phyloP scores from a whole-genome alignment of 2,329 filamentous ascomycete genomes.

The Verticillium dahliae region DNA sequence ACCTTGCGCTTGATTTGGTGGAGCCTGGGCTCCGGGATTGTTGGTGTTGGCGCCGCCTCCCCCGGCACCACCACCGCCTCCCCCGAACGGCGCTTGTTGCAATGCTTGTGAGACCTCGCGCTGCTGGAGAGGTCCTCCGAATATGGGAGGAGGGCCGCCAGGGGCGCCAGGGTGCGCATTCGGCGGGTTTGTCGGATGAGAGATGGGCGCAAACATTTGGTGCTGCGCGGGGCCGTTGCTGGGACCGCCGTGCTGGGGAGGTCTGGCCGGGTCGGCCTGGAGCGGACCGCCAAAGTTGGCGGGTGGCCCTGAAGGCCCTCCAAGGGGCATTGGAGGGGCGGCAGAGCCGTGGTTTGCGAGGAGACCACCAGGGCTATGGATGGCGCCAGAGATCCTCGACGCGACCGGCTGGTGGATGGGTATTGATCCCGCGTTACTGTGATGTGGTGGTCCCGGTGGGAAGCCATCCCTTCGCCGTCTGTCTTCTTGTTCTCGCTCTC shows the following conservation, averaged over 20 bases:
- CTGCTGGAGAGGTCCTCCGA: conserved; percentile 61
- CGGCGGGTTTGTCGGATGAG: conserved; percentile 42
- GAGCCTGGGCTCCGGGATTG: conserved; percentile 23
- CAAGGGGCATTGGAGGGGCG: conserved; percentile 44
- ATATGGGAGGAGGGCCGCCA: conserved; percentile 56
- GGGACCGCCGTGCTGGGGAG: conserved; percentile 43
- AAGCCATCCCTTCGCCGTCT: conserved; percentile 57
- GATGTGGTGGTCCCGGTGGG: conserved; percentile 64
- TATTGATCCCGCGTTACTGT: conserved; percentile 81
- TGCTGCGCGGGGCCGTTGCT: conserved; percentile 39
- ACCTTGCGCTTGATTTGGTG: background rate
- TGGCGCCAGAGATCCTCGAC: conserved; percentile 69
- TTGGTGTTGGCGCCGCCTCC: conserved; percentile 6
- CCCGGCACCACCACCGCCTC: conserved; percentile 34
- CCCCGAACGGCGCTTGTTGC: conserved; percentile 55
- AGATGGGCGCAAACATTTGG: conserved; percentile 51
- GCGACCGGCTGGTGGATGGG: conserved; percentile 94
- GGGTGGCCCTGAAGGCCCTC: conserved; percentile 43
- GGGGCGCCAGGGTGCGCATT: conserved; percentile 50
- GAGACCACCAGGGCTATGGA: conserved; percentile 87
- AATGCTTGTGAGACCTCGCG: conserved; percentile 47
- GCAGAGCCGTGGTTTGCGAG: conserved; percentile 66
- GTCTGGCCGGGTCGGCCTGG: conserved; percentile 44
- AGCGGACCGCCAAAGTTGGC: conserved; percentile 49
- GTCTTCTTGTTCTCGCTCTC: conserved; percentile 62